Percentiles rank a stretch among this genome's conserved stretches.
Evolutionary conservation across 768 basidiomycete species (phyloP).

Genomic region (Hebeloma cylindrosporum): DNA sequence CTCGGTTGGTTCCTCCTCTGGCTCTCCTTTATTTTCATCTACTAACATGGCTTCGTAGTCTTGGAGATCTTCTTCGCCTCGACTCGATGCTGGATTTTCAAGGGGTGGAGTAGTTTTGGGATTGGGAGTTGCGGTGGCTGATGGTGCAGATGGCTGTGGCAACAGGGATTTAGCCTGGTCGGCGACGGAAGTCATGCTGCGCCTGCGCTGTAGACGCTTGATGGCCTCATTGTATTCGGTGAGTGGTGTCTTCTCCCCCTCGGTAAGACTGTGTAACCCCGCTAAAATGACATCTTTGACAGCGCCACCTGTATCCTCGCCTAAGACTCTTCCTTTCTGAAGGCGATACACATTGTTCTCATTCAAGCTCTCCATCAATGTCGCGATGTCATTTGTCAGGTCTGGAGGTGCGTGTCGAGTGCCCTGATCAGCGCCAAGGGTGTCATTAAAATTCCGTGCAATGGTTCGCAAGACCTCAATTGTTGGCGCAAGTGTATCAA

Average conservation of each 20-base stretch:
- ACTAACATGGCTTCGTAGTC: too few species aligned
- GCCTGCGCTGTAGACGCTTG: constrained; percentile 10
- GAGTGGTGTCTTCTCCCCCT: constrained; percentile 20
- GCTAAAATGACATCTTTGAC: constrained; percentile 16
- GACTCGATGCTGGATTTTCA: not conserved
- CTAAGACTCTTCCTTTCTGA: constrained; percentile 9
- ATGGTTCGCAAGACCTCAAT: constrained; percentile 21
- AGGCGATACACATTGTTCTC: constrained; percentile 20
- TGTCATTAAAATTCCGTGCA: constrained; percentile 17
- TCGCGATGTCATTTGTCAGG: constrained; percentile 28
- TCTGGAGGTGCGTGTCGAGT: constrained; percentile 28
- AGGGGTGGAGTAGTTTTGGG: too few species aligned
- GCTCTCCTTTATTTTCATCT: too few species aligned
- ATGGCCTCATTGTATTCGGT: constrained; percentile 27
- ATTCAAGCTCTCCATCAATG: constrained; percentile 21
- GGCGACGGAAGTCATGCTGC: constrained; percentile 5
- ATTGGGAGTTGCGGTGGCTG: too few species aligned
- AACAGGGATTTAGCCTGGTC: not conserved
- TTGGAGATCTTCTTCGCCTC: not conserved
- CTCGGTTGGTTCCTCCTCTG: not conserved
- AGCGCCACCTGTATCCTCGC: constrained; percentile 14
- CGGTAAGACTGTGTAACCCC: constrained; percentile 19
- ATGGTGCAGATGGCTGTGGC: too few species aligned
- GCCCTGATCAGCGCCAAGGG: constrained; percentile 33
- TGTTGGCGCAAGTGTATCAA: constrained; percentile 29